Percentiles rank a stretch among this genome's conserved stretches.
phyloP scores from a whole-genome alignment of 75 land plant species.

The Pinus albicaulis region DNA sequence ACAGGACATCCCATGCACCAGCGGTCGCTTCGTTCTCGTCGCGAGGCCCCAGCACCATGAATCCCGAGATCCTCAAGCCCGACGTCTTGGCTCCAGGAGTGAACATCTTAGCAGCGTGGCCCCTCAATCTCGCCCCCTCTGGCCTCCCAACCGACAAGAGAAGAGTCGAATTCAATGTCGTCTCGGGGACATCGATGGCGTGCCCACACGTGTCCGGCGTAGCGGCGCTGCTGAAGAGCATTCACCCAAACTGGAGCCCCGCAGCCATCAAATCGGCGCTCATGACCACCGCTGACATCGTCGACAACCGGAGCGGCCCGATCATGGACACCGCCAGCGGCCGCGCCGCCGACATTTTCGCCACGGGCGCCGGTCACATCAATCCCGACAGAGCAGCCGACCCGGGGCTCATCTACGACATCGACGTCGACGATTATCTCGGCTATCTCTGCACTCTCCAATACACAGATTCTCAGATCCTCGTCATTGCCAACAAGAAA shows the following conservation, averaged over 20 bases:
- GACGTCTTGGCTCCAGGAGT: constrained; percentile 38
- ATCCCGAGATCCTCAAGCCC: constrained; percentile 25
- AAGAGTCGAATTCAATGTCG: constrained; percentile 27
- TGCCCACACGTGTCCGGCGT: constrained; percentile 45
- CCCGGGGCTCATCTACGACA: constrained; percentile 26
- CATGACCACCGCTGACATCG: constrained; percentile 62
- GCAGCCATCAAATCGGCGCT: constrained; percentile 74
- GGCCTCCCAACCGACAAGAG: constrained; percentile 17
- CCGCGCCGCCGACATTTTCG: constrained; percentile 17
- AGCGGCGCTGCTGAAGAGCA: constrained; percentile 41
- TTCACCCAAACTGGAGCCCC: constrained; percentile 72
- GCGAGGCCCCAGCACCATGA: constrained; percentile 28
- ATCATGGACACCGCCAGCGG: constrained; percentile 33
- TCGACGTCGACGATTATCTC: constrained; percentile 41
- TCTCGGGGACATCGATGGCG: constrained; percentile 50
- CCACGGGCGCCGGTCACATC: constrained; percentile 12
- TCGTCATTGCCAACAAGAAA: constrained; percentile 37
- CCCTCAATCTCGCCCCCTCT: constrained; percentile 19
- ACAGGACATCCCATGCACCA: constrained; percentile 27
- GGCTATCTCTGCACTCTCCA: constrained; percentile 47
- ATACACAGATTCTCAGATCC: constrained; percentile 36
- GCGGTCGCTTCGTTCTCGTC: constrained; percentile 42
- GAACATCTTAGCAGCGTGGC: constrained; percentile 38
- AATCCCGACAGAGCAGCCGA: constrained; percentile 8
- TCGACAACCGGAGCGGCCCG: constrained; percentile 35